These are phyloP conservation scores for Cryptococcus deneoformans DNA, from an alignment of 1,284 basidiomycete species.

Conservation along the genomic window DNA sequence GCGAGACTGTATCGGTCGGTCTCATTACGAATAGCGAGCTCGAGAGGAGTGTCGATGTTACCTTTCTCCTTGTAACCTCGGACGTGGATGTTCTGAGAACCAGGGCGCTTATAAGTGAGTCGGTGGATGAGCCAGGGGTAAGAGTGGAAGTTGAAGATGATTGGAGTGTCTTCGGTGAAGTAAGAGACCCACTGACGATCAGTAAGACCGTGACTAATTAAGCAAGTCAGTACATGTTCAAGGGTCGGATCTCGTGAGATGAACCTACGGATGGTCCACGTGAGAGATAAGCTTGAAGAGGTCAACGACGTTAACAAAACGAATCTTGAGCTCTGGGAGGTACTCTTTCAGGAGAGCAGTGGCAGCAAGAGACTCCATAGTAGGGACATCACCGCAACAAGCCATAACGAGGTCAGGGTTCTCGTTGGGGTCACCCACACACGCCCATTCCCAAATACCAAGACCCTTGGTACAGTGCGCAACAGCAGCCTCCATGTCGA, in stretches of 20 bases:
- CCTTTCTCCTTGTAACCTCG: slow-evolving; percentile 41
- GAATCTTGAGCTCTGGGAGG: slow-evolving; percentile 70
- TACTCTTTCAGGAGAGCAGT: slow-evolving; percentile 65
- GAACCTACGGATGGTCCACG: slow-evolving; percentile 61
- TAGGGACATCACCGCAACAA: slow-evolving; percentile 51
- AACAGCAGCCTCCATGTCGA: slow-evolving; percentile 55
- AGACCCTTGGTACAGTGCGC: slow-evolving; percentile 67
- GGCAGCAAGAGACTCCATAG: slow-evolving; percentile 57
- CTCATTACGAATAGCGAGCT: slow-evolving; percentile 39
- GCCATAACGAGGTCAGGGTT: slow-evolving; percentile 54
- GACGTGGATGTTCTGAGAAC: slow-evolving; percentile 35
- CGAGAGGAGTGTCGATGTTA: slow-evolving; percentile 34
- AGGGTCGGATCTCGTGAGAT: neutral
- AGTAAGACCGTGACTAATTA: slow-evolving; percentile 58
- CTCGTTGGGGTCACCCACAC: slow-evolving; percentile 45
- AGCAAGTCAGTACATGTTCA: neutral
- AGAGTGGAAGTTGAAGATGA: slow-evolving; percentile 82
- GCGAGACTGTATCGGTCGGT: slow-evolving; percentile 38
- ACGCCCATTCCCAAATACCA: slow-evolving; percentile 51
- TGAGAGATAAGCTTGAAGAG: slow-evolving; percentile 67
- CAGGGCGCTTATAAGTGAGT: slow-evolving; percentile 33
- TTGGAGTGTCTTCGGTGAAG: slow-evolving; percentile 65
- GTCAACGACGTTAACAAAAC: slow-evolving; percentile 72
- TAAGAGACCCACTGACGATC: slow-evolving; percentile 55
- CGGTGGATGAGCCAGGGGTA: slow-evolving; percentile 41